Conservation (phyloP, 2,329 filamentous ascomycete species). For the Gaeumannomyces tritici region DNA sequence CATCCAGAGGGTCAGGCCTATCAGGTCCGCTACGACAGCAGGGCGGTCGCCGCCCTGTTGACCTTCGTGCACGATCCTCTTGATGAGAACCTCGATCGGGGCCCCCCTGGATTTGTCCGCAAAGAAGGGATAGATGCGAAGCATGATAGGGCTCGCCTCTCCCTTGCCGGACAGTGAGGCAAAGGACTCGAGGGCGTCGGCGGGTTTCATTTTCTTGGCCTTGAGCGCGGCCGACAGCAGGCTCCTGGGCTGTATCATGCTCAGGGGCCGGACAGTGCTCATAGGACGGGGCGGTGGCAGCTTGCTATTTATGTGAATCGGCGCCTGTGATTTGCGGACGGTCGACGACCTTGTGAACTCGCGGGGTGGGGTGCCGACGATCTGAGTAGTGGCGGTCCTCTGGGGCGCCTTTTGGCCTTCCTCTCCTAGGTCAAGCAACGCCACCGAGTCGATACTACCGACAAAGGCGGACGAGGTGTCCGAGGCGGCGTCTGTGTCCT, state of each 20-base stretch:
- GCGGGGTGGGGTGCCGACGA: slow-evolving; percentile 55
- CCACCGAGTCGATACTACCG: slow-evolving; percentile 60
- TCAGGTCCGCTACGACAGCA: slow-evolving; percentile 70
- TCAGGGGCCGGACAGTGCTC: slow-evolving; percentile 53
- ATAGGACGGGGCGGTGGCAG: slow-evolving; percentile 63
- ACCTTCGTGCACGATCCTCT: slow-evolving; percentile 59
- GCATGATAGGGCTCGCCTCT: slow-evolving; percentile 63
- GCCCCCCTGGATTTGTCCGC: slow-evolving; percentile 43
- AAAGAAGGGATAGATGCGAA: slow-evolving; percentile 70
- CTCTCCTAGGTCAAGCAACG: slow-evolving; percentile 54
- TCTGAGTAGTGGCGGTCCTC: slow-evolving; percentile 40
- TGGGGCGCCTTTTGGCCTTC: slow-evolving; percentile 37
- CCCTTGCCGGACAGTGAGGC: slow-evolving; percentile 69
- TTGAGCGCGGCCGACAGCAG: slow-evolving; percentile 63
- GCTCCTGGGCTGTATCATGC: slow-evolving; percentile 60
- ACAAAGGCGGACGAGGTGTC: slow-evolving; percentile 57
- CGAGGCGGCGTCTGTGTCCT: slow-evolving; percentile 47
- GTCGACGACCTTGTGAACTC: slow-evolving; percentile 54
- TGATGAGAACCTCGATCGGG: slow-evolving; percentile 62
- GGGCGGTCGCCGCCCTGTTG: slow-evolving; percentile 46
- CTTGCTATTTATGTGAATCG: slow-evolving; percentile 50
- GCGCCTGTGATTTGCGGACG: slow-evolving; percentile 48
- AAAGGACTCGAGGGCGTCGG: slow-evolving; percentile 67
- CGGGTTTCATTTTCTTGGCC: slow-evolving; percentile 59
- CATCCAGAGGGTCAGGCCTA: slow-evolving; percentile 68